Conservation (phyloP, 106 monocot genomes). For the Narthecium ossifragum region DNA sequence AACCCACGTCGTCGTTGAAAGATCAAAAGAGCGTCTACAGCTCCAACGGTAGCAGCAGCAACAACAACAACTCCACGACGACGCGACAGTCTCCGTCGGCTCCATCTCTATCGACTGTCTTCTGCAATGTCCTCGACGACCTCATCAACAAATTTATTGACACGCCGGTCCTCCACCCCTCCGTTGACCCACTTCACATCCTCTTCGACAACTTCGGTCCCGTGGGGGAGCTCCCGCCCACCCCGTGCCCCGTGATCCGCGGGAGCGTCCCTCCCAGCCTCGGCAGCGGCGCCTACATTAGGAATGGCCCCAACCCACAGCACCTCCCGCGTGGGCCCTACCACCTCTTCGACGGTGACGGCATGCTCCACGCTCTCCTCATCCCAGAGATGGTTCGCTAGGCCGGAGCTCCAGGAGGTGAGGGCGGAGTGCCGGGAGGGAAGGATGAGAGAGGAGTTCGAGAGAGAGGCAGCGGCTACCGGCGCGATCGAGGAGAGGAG, state of each 20-base stretch:
- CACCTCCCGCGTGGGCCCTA: slow-evolving; percentile 4
- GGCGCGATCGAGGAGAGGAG: too few relatives aligned
- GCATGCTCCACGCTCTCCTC: slow-evolving; percentile 9
- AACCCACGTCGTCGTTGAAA: too few relatives aligned
- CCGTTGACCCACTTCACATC: slow-evolving; percentile 5
- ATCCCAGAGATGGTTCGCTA: background rate
- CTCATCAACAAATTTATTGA: slow-evolving; percentile 15
- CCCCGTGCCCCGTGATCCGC: background rate
- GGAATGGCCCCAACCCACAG: slow-evolving; percentile 16
- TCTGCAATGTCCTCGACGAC: slow-evolving; percentile 7
- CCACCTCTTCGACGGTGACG: slow-evolving; percentile 21
- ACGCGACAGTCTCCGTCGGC: background rate
- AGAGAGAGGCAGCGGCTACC: too few relatives aligned
- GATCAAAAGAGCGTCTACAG: too few relatives aligned
- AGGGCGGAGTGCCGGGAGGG: too few relatives aligned
- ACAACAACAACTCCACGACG: background rate
- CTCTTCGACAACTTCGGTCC: slow-evolving; percentile 11
- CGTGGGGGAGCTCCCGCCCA: slow-evolving; percentile 10
- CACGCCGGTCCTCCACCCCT: slow-evolving; percentile 1
- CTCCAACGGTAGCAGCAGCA: background rate
- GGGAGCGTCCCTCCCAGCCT: slow-evolving; percentile 4
- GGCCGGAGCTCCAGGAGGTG: too few relatives aligned
- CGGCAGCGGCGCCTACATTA: slow-evolving; percentile 6
- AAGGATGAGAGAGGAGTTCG: too few relatives aligned
- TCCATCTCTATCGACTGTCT: background rate